phyloP scores from a whole-genome alignment of 495 filamentous ascomycete genomes.

The Daldinia vernicosa region DNA sequence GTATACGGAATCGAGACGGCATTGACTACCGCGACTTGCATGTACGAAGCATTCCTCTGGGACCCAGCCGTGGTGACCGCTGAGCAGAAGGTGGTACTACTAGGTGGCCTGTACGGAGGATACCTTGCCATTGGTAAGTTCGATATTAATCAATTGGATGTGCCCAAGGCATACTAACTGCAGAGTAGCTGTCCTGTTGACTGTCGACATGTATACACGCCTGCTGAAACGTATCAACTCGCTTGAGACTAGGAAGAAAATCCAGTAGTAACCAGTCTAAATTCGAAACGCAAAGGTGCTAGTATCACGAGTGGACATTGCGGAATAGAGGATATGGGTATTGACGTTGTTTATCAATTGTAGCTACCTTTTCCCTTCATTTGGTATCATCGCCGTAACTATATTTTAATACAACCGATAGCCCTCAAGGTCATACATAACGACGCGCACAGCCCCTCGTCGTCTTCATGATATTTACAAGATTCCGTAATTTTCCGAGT shows the following conservation, averaged over 20 bases:
- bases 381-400: conserved; percentile 20
- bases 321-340: not conserved
- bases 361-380: conserved; percentile 1
- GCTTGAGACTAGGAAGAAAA: conserved; percentile 51
- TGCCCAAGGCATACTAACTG: conserved; percentile 15
- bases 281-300: not conserved
- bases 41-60: conserved; percentile 61
- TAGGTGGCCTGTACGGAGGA: conserved; percentile 68
- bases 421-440: not conserved
- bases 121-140: conserved; percentile 78
- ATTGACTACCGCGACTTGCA: conserved; percentile 76
- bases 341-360: not conserved
- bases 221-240: conserved; percentile 48
- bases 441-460: conserved; percentile 10
- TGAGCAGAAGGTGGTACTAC: conserved; percentile 61
- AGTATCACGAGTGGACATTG: not conserved
- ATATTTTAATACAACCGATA: conserved; percentile 19
- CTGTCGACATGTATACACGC: conserved; percentile 53
- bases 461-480: conserved; percentile 29
- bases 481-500: not conserved
- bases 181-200: conserved; percentile 51
- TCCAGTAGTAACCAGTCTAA: conserved; percentile 29
- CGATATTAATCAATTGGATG: not conserved
- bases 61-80: conserved; percentile 57
- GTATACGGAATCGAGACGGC: conserved; percentile 74